These are phyloP conservation scores for Cercospora janseana DNA, from an alignment of 2,329 filamentous ascomycete species.

Conservation along the genomic window DNA sequence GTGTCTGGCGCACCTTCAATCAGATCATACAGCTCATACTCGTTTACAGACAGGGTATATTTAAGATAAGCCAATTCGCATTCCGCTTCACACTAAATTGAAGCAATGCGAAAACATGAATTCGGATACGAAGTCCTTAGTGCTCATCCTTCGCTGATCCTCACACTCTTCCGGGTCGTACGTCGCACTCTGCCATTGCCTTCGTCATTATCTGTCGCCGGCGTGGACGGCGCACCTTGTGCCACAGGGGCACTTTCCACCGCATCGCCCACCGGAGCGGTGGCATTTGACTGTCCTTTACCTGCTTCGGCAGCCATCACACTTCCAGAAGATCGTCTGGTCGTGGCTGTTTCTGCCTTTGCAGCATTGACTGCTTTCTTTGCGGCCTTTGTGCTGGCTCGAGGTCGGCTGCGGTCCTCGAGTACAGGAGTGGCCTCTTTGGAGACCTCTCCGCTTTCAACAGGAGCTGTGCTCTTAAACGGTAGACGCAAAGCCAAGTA, in stretches of 20 bases:
- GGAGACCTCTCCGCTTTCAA: conserved; percentile 27
- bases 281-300: neutral
- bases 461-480: conserved; percentile 28
- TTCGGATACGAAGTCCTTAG: neutral
- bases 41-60: too few relatives aligned
- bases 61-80: too few relatives aligned
- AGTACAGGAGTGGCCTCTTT: conserved; percentile 30
- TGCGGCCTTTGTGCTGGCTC: conserved; percentile 23
- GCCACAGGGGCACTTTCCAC: neutral
- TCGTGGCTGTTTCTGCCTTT: conserved; percentile 10
- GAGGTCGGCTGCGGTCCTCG: conserved; percentile 22
- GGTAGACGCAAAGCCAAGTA: conserved; percentile 58
- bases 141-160: conserved; percentile 34
- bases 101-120: neutral
- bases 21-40: too few relatives aligned
- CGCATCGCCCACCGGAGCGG: neutral
- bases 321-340: conserved; percentile 5
- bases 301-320: neutral
- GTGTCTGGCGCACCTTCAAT: too few relatives aligned
- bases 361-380: conserved; percentile 22
- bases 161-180: conserved; percentile 34
- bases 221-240: neutral
- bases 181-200: conserved; percentile 28
- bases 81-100: too few relatives aligned
- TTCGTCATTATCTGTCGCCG: neutral